Percentiles rank a stretch among this genome's conserved stretches.
phyloP scores from a whole-genome alignment of 371 early-diverging fungal genomes.

The Mucor racemosus region DNA sequence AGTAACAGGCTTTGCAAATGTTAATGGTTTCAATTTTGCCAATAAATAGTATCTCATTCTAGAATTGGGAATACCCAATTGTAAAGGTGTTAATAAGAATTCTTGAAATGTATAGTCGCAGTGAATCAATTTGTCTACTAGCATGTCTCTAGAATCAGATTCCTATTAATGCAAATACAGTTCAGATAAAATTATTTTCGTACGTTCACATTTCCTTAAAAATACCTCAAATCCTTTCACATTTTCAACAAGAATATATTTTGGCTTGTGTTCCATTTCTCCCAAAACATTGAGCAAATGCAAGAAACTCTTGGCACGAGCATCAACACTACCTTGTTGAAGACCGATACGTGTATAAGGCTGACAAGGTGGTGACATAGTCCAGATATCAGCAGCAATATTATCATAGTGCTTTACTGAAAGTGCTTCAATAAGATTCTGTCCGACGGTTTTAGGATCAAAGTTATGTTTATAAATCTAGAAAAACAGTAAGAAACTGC shows the following conservation, averaged over 20 bases:
- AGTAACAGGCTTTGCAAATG: constrained; percentile 50
- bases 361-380: constrained; percentile 88
- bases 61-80: constrained; percentile 73
- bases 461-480: constrained; percentile 77
- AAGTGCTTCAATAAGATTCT: constrained; percentile 75
- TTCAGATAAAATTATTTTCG: no score
- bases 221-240: constrained; percentile 83
- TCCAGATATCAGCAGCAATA: constrained; percentile 75
- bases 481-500: background rate
- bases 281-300: constrained; percentile 68
- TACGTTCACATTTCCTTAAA: background rate
- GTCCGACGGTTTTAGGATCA: constrained; percentile 63
- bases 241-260: constrained; percentile 80
- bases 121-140: constrained; percentile 53
- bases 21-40: constrained; percentile 46
- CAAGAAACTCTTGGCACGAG: constrained; percentile 76
- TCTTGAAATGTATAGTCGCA: constrained; percentile 64
- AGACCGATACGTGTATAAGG: constrained; percentile 83
- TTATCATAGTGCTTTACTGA: constrained; percentile 64
- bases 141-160: constrained; percentile 64
- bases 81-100: constrained; percentile 71
- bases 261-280: constrained; percentile 63
- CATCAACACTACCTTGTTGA: constrained; percentile 77
- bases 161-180: constrained; percentile 30
- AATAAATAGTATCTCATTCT: constrained; percentile 71